phyloP scores from a whole-genome alignment of 345 rosid genomes.

The Zanthoxylum bungeanum region DNA sequence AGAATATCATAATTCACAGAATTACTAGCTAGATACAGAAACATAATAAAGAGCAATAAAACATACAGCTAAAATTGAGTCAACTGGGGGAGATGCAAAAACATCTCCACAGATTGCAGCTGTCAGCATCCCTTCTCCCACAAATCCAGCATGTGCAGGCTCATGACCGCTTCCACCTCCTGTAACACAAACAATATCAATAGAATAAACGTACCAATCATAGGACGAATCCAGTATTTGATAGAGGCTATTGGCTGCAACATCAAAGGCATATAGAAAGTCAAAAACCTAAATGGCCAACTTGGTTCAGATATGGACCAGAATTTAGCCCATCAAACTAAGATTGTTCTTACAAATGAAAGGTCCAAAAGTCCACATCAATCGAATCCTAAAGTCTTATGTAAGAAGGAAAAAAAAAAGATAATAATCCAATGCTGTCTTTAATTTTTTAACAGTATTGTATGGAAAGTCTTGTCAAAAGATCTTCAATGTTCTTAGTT shows the following conservation, averaged over 20 bases:
- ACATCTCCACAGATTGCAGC: constrained; percentile 96
- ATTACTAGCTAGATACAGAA: neutral
- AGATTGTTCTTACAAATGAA: no score
- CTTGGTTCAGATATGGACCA: neutral
- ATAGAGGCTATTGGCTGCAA: neutral
- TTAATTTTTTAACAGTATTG: neutral
- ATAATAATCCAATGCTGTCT: neutral
- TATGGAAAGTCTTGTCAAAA: neutral
- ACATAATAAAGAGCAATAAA: constrained; percentile 8
- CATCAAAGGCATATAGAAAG: neutral
- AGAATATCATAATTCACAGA: neutral
- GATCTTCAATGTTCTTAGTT: neutral
- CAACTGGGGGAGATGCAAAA: constrained; percentile 92
- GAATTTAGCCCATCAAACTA: neutral
- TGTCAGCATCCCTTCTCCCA: constrained; percentile 99
- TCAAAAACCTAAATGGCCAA: neutral
- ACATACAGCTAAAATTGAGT: constrained; percentile 88
- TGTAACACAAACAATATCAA: constrained; percentile 22
- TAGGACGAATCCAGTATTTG: neutral
- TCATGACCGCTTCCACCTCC: constrained; percentile 99
- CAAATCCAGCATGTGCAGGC: constrained; percentile 97
- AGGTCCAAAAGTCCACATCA: neutral
- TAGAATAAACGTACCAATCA: neutral
- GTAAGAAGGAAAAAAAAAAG: neutral
- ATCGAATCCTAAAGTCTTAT: neutral